phyloP scores from a whole-genome alignment of 2,329 filamentous ascomycete genomes.

The Aspergillus flavus region DNA sequence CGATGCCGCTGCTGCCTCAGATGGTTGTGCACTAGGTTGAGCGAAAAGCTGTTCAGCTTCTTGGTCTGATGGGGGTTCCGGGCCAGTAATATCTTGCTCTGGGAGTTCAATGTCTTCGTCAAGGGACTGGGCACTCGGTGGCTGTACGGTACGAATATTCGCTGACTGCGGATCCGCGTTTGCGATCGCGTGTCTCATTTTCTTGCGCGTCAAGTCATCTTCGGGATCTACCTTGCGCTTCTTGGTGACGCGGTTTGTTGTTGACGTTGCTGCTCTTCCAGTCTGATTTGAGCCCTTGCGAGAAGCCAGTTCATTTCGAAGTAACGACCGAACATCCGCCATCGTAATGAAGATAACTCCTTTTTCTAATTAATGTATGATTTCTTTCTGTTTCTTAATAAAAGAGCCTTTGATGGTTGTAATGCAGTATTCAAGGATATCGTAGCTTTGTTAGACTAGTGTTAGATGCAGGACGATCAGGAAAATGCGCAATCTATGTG shows the following conservation, averaged over 20 bases:
- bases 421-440: not conserved
- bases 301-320: slow-evolving; percentile 75
- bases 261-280: slow-evolving; percentile 32
- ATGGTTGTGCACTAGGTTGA: slow-evolving; percentile 9
- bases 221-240: slow-evolving; percentile 58
- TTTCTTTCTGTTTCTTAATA: not conserved
- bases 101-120: slow-evolving; percentile 30
- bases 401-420: not conserved
- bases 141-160: slow-evolving; percentile 29
- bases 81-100: slow-evolving; percentile 29
- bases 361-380: not conserved
- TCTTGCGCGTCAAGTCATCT: slow-evolving; percentile 47
- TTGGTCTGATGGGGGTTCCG: slow-evolving; percentile 21
- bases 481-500: slow-evolving; percentile 18
- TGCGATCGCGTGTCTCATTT: slow-evolving; percentile 40
- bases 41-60: slow-evolving; percentile 16
- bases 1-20: slow-evolving; percentile 10
- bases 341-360: slow-evolving; percentile 48
- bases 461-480: slow-evolving; percentile 5
- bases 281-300: slow-evolving; percentile 68
- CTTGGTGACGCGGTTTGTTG: slow-evolving; percentile 42
- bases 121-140: slow-evolving; percentile 25
- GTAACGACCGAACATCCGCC: slow-evolving; percentile 77
- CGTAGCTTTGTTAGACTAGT: not conserved
- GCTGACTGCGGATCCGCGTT: slow-evolving; percentile 37